A percentile compares a stretch with the other conserved stretches of the same genome.
Conservation (phyloP, 129 eudicot genomes). For the Silybum marianum region DNA sequence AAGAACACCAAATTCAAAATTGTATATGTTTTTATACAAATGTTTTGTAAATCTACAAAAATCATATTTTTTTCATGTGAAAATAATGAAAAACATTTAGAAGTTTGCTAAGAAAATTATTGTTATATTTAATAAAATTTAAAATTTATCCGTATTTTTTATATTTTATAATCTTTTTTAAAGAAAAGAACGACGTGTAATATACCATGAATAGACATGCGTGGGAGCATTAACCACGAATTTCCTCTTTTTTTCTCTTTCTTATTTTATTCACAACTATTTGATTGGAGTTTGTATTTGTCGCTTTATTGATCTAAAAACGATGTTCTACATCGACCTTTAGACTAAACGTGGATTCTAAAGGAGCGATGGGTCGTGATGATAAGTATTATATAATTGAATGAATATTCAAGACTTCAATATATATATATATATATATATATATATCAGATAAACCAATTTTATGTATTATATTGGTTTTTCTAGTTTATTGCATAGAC, state of each 20-base stretch:
- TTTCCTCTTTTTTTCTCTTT: neutral
- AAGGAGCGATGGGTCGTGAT: neutral
- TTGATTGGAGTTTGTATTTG: neutral
- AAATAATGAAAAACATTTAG: too few relatives aligned
- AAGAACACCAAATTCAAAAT: too few relatives aligned
- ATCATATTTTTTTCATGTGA: too few relatives aligned
- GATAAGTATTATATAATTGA: neutral
- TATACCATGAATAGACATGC: conserved; percentile 9
- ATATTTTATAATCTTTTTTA: neutral
- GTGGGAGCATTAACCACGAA: conserved; percentile 18
- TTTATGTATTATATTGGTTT: too few relatives aligned
- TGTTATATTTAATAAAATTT: neutral
- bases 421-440: too few relatives aligned
- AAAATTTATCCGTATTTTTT: neutral
- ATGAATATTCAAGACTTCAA: too few relatives aligned
- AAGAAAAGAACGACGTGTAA: neutral
- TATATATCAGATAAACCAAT: too few relatives aligned
- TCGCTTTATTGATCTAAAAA: neutral
- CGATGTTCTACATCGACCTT: neutral
- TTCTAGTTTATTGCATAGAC: too few relatives aligned
- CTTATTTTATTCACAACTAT: neutral
- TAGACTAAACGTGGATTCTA: neutral
- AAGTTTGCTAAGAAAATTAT: neutral
- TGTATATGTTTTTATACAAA: too few relatives aligned
- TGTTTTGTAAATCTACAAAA: too few relatives aligned